A percentile compares a stretch with the other conserved stretches of the same genome.
Conservation (phyloP, 768 basidiomycete genomes). For the Naganishia onofrii region DNA sequence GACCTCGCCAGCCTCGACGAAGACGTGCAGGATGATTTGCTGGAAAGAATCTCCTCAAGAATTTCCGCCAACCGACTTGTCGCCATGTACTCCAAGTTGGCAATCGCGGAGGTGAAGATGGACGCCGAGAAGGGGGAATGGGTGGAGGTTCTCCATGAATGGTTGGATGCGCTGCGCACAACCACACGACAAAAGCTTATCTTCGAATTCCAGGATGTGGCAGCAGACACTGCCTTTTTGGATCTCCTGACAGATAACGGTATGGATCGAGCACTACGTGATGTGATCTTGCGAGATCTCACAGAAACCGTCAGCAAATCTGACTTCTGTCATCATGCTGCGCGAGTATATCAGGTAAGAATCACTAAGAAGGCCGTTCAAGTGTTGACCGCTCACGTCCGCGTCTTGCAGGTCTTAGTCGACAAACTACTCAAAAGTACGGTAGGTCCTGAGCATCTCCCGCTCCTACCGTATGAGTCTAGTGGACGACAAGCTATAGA, state of each 20-base stretch:
- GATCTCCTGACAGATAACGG: constrained; percentile 73
- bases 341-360: constrained; percentile 62
- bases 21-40: constrained; percentile 64
- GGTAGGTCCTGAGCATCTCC: constrained; percentile 56
- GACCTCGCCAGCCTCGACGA: constrained; percentile 73
- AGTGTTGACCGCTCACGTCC: too few species aligned
- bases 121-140: constrained; percentile 52
- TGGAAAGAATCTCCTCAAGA: constrained; percentile 70
- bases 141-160: constrained; percentile 66
- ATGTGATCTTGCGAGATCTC: constrained; percentile 68
- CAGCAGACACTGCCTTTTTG: constrained; percentile 68
- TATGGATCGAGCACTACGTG: constrained; percentile 67
- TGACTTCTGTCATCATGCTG: constrained; percentile 61
- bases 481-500: constrained; percentile 71
- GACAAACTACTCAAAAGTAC: neutral
- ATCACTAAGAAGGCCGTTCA: neutral
- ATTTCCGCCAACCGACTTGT: constrained; percentile 65
- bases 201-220: constrained; percentile 63
- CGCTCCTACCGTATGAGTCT: constrained; percentile 69
- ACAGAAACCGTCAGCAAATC: constrained; percentile 61
- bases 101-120: constrained; percentile 53
- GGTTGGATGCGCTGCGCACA: constrained; percentile 65
- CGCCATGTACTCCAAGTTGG: constrained; percentile 57
- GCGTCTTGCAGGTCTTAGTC: constrained; percentile 62
- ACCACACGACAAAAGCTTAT: constrained; percentile 65